phyloP scores from a whole-genome alignment of 208 protist species.

The Wallacemonas sp. region DNA sequence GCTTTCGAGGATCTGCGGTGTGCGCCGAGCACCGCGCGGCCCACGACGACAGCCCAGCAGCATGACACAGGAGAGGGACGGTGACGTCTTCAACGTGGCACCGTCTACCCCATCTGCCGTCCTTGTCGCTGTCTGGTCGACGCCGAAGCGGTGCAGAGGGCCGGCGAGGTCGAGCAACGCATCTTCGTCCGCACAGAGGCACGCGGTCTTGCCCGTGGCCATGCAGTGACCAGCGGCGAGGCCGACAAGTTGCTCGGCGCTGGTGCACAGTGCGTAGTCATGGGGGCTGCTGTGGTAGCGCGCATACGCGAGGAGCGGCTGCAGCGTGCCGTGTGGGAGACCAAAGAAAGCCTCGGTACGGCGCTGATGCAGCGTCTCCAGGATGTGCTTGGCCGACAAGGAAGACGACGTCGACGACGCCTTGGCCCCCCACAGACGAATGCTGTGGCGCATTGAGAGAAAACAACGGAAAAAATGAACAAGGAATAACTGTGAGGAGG shows the following conservation, averaged over 20 bases:
- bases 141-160: neutral
- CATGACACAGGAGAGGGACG: constrained; percentile 68
- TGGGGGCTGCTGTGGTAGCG: constrained; percentile 42
- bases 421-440: neutral
- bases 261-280: constrained; percentile 81
- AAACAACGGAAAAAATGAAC: constrained; percentile 21
- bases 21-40: constrained; percentile 35
- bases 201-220: constrained; percentile 70
- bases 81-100: too few species aligned
- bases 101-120: too few species aligned
- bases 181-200: constrained; percentile 43
- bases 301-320: constrained; percentile 83
- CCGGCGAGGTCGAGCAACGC: neutral
- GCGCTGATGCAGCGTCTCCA: constrained; percentile 37
- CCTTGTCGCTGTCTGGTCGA: too few species aligned
- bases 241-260: constrained; percentile 81
- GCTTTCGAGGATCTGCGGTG: constrained; percentile 24
- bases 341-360: constrained; percentile 77
- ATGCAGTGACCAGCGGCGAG: constrained; percentile 83
- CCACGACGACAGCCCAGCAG: constrained; percentile 85
- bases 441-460: neutral
- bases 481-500: constrained; percentile 12
- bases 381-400: constrained; percentile 48
- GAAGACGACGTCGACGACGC: neutral
- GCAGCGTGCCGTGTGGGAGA: constrained; percentile 86